Percentiles rank a stretch among this genome's conserved stretches.
Evolutionary conservation across 768 basidiomycete species (phyloP).

Genomic region (Cantharellus anzutake): DNA sequence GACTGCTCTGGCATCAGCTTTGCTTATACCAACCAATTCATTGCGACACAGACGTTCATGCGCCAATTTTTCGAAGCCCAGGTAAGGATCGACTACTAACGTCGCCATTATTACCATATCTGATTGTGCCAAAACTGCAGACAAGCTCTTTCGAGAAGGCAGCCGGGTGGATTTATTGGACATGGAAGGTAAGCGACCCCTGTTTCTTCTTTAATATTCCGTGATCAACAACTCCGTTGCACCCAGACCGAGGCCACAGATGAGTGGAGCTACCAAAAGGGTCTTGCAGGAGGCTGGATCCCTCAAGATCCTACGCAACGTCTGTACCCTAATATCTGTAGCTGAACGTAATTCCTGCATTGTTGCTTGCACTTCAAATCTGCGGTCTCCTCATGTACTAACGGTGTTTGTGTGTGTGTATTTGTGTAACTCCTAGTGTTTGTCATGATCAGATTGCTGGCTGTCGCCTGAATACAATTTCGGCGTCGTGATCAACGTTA

Average conservation of each 20-base stretch:
- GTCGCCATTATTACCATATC: background rate
- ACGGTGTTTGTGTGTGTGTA: no score
- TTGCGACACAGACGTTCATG: conserved; percentile 6
- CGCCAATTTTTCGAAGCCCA: conserved; percentile 58
- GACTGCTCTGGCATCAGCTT: conserved; percentile 43
- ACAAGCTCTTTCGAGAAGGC: conserved; percentile 52
- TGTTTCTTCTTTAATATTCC: background rate
- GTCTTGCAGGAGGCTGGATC: conserved; percentile 60
- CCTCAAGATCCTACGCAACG: conserved; percentile 17
- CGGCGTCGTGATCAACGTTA: no score
- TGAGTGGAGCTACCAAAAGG: conserved; percentile 61
- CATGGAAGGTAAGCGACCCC: conserved; percentile 42
- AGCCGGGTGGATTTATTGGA: conserved; percentile 59
- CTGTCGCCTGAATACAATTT: no score
- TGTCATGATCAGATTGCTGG: no score
- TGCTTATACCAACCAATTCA: background rate
- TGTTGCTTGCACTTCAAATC: no score
- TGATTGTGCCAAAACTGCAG: conserved; percentile 14
- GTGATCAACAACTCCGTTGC: background rate
- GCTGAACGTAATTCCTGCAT: background rate
- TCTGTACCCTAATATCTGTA: background rate
- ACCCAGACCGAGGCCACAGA: conserved; percentile 42
- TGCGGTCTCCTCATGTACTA: no score
- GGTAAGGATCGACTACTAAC: background rate
- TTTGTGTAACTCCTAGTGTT: no score